These are phyloP conservation scores for Coriaria nepalensis DNA, from an alignment of 306 rosid species.

Conservation along the genomic window DNA sequence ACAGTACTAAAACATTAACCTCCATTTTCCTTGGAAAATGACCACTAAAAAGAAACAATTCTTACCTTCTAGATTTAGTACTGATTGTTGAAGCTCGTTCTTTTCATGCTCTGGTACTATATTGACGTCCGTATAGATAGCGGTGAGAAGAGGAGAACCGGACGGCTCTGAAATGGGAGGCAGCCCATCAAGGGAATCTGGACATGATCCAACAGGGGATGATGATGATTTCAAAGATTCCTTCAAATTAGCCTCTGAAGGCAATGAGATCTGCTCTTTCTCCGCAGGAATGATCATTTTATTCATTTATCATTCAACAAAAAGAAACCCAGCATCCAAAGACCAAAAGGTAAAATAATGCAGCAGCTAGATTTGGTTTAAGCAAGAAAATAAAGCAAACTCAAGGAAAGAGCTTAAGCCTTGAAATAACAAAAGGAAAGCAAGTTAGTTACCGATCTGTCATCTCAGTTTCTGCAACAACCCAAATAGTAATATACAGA, in stretches of 20 bases:
- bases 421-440: slow-evolving; percentile 1
- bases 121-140: slow-evolving; percentile 55
- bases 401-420: too few relatives aligned
- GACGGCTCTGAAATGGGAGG: slow-evolving; percentile 12
- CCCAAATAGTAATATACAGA: too few relatives aligned
- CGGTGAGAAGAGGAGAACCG: slow-evolving; percentile 30
- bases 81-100: slow-evolving; percentile 36
- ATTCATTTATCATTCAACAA: slow-evolving; percentile 8
- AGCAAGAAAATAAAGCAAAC: too few relatives aligned
- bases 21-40: too few relatives aligned
- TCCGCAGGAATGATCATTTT: slow-evolving; percentile 38
- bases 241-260: slow-evolving; percentile 19
- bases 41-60: slow-evolving; percentile 1
- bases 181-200: slow-evolving; percentile 37
- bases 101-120: slow-evolving; percentile 69
- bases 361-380: neutral
- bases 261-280: slow-evolving; percentile 38
- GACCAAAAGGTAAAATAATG: neutral
- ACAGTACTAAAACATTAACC: slow-evolving; percentile 5
- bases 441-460: neutral
- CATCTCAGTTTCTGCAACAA: too few relatives aligned
- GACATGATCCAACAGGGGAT: slow-evolving; percentile 34
- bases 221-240: slow-evolving; percentile 26
- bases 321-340: slow-evolving; percentile 4
- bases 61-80: slow-evolving; percentile 54